Evolutionary conservation across 768 basidiomycete species (phyloP).

Genomic region (Russula lepida): DNA sequence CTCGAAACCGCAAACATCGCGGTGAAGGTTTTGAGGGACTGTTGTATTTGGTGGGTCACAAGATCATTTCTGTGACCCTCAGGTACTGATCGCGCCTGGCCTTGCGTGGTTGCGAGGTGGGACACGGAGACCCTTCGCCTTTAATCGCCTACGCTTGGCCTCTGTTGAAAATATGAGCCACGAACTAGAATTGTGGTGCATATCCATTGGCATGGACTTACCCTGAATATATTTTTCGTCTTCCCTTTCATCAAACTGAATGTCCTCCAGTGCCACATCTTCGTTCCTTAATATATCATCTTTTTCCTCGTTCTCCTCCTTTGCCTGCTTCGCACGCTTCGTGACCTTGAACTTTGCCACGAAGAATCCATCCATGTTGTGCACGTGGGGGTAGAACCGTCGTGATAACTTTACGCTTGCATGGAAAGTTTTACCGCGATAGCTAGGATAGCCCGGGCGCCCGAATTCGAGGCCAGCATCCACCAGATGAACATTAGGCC

Average conservation of each 20-base stretch:
- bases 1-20: background rate
- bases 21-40: background rate
- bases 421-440: constrained; percentile 85
- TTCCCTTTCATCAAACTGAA: constrained; percentile 31
- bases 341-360: constrained; percentile 98
- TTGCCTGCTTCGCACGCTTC: constrained; percentile 50
- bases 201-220: constrained; percentile 30
- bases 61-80: background rate
- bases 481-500: constrained; percentile 87
- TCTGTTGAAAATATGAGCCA: constrained; percentile 33
- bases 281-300: constrained; percentile 25
- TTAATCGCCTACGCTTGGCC: constrained; percentile 66
- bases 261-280: constrained; percentile 24
- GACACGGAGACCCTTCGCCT: constrained; percentile 63
- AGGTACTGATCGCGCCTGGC: constrained; percentile 16
- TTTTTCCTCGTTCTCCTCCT: constrained; percentile 26
- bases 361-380: constrained; percentile 99
- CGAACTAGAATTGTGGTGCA: background rate
- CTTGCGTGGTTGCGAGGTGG: constrained; percentile 40
- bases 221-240: constrained; percentile 66
- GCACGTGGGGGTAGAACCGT: constrained; percentile 92
- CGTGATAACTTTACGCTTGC: constrained; percentile 72
- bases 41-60: background rate
- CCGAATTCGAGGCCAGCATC: constrained; percentile 92
- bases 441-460: constrained; percentile 81